phyloP scores from a whole-genome alignment of 768 basidiomycete genomes.

The Gelatoporia subvermispora region DNA sequence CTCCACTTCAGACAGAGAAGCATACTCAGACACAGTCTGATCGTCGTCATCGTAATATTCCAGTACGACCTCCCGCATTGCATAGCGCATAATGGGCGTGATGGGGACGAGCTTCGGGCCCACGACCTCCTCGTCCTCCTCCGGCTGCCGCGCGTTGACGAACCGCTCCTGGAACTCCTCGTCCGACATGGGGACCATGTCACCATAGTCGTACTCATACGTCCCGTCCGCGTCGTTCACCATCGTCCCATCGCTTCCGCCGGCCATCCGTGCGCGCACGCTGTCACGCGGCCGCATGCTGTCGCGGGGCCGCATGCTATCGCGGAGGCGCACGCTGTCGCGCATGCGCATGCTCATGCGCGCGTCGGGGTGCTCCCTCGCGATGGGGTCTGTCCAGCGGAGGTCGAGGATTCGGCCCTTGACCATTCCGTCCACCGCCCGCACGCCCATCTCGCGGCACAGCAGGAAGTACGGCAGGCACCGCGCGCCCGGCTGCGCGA shows the following conservation, averaged over 20 bases:
- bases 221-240: conserved; percentile 29
- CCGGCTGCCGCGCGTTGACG: conserved; percentile 40
- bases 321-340: conserved; percentile 18
- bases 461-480: conserved; percentile 77
- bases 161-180: conserved; percentile 38
- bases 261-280: conserved; percentile 8
- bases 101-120: conserved; percentile 74
- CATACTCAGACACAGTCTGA: conserved; percentile 73
- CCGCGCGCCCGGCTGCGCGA: conserved; percentile 57
- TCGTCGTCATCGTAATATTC: conserved; percentile 82
- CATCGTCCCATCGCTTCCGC: conserved; percentile 37
- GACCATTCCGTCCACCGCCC: conserved; percentile 83
- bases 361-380: conserved; percentile 42
- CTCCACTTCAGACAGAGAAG: conserved; percentile 73
- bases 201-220: conserved; percentile 37
- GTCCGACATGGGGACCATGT: conserved; percentile 43
- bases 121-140: conserved; percentile 48
- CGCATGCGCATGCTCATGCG: conserved; percentile 17
- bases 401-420: conserved; percentile 70
- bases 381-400: conserved; percentile 71
- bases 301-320: conserved; percentile 12
- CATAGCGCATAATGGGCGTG: conserved; percentile 78
- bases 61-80: conserved; percentile 78
- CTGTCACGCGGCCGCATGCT: conserved; percentile 17
- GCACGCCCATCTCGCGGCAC: conserved; percentile 78